Evolutionary conservation across 345 rosid species (phyloP), one percentile per base, ranked within the genome.

Genomic region (Rhizophora mangle): DNA sequence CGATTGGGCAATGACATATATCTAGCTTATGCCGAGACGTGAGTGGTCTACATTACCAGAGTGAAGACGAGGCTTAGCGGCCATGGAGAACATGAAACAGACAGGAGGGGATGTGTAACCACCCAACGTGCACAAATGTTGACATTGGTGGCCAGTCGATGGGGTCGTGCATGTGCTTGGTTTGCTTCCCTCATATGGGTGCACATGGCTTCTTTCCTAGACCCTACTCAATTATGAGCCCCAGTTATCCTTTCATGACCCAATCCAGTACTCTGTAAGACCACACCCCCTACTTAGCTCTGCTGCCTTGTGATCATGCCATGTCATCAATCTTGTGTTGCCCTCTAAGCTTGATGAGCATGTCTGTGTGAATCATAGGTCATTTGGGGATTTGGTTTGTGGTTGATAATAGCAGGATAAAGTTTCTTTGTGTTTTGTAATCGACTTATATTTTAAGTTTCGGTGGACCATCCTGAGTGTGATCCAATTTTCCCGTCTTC

Each of bases 201-300:
- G 59, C 59, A 55, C 59, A 55, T 55, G 59, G 59, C 59, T 22
- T 3, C 59, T 55, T 26, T 55, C 59, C 59, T n/a, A 10, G 22
- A n/a, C 16, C 29, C 59, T 13, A 55, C 9, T 55, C 59, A 55
- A 55, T 55, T 55, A 22, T 55, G 30, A 9, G 6, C 30, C 27
- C 29, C 27, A 2, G 2, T 8, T 22, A 9, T n/a, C 27, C 59
- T 55, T 22, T 55, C 30, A 22, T n/a, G 59, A 3, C 15, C 59
- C 59, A 55, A 22, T 55, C 59, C 59, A 3, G 27, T 55, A 6
- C 30, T 22, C 22, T 22, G 29, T 30, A 11, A n/a, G 29, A 55
- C 24, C 18, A 26, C 58, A 21, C 9, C 26, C 29, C 30, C 16
- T 24, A 3, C 59, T 55, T n/a, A 22, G 5, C 27, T 22, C 29